These are phyloP conservation scores for Termitomyces sp. DNA, from an alignment of 768 basidiomycete species.

Conservation along the genomic window DNA sequence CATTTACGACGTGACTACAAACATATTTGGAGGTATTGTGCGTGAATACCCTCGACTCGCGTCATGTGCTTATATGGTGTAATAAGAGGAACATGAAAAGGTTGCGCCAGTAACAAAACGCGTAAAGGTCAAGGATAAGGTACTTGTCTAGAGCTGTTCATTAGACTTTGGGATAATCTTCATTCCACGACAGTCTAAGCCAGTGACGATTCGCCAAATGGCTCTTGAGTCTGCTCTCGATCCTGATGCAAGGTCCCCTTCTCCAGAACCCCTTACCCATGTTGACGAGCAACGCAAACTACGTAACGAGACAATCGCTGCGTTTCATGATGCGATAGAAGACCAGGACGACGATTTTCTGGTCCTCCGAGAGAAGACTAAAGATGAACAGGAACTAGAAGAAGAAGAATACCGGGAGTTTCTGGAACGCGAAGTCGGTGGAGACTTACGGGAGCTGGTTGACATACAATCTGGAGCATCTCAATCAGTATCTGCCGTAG, in stretches of 20 bases:
- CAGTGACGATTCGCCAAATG: conserved; percentile 70
- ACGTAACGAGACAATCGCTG: conserved; percentile 77
- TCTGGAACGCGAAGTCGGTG: conserved; percentile 76
- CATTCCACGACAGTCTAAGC: conserved; percentile 45
- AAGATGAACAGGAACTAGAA: conserved; percentile 70
- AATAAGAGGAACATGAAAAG: conserved; percentile 61
- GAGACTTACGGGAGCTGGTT: conserved; percentile 64
- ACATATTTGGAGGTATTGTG: conserved; percentile 73
- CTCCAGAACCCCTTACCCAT: conserved; percentile 50
- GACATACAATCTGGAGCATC: conserved; percentile 36
- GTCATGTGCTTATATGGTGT: not conserved
- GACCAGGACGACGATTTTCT: conserved; percentile 44
- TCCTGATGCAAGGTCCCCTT: conserved; percentile 47
- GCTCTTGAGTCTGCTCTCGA: conserved; percentile 59
- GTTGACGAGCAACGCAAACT: conserved; percentile 72
- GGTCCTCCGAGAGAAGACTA: conserved; percentile 67
- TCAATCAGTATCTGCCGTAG: not conserved
- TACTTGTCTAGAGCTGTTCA: conserved; percentile 15
- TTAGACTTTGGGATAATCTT: not conserved
- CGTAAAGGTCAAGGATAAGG: conserved; percentile 43
- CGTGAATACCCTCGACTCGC: not conserved
- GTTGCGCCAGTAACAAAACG: conserved; percentile 27
- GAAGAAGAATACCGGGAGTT: conserved; percentile 84
- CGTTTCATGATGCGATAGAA: conserved; percentile 55
- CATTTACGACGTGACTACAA: conserved; percentile 69